phyloP scores from a whole-genome alignment of 768 basidiomycete genomes.

The Strobilomyces dryophilus region DNA sequence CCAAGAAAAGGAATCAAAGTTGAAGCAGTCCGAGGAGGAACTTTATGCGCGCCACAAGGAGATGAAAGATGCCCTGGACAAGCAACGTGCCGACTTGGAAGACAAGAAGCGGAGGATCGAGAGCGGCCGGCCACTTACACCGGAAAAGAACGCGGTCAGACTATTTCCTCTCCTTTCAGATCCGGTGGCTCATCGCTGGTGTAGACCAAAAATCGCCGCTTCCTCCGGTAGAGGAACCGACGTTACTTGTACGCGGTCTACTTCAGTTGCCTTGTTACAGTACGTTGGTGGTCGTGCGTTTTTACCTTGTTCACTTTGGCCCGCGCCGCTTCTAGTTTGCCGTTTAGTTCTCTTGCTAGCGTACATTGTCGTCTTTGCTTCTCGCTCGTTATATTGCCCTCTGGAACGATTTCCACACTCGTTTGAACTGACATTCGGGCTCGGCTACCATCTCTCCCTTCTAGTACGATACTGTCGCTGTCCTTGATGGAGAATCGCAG shows the following conservation, averaged over 20 bases:
- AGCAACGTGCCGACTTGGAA: slow-evolving; percentile 91
- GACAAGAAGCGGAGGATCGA: slow-evolving; percentile 98
- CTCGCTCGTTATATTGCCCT: slow-evolving; percentile 25
- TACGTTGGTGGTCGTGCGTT: slow-evolving; percentile 25
- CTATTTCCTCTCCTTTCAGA: slow-evolving; percentile 1
- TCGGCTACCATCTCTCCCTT: slow-evolving; percentile 42
- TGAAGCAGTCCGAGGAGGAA: slow-evolving; percentile 99
- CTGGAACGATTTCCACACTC: slow-evolving; percentile 54
- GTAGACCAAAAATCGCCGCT: slow-evolving; percentile 35
- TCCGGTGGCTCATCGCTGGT: slow-evolving; percentile 7
- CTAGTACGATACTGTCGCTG: slow-evolving; percentile 45
- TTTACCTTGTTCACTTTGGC: slow-evolving; percentile 21
- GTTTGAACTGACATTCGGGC: slow-evolving; percentile 54
- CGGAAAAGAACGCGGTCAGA: slow-evolving; percentile 86
- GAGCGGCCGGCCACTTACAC: slow-evolving; percentile 90
- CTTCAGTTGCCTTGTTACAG: slow-evolving; percentile 29
- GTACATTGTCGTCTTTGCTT: slow-evolving; percentile 38
- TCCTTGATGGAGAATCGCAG: slow-evolving; percentile 32
- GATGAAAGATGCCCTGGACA: slow-evolving; percentile 99
- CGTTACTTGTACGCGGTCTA: slow-evolving; percentile 10
- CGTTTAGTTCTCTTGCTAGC: slow-evolving; percentile 37
- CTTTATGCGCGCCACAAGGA: slow-evolving; percentile 97
- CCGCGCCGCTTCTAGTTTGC: slow-evolving; percentile 36
- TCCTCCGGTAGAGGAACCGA: slow-evolving; percentile 29
- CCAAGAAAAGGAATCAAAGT: slow-evolving; percentile 97